Base-by-base conservation (phyloP, 2,329 filamentous ascomycete species). In the Verticillium isaacii region DNA sequence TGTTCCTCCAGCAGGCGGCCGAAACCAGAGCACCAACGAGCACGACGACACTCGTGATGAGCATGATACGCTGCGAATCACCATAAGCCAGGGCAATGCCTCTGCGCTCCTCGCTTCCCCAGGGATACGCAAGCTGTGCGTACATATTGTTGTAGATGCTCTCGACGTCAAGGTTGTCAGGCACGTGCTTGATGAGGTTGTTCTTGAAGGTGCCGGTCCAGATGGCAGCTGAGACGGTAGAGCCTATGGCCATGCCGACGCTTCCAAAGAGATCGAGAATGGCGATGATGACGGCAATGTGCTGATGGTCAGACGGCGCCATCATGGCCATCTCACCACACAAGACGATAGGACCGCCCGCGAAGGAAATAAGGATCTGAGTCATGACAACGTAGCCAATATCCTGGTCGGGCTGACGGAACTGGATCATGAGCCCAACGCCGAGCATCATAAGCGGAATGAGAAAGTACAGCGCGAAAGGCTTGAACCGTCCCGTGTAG, bases 11-110 rank as follows among this genome's bases (percentile, higher is more conserved):
- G n/a, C 82, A 64, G 5, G 71, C 69, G 23, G 80, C 74, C 58
- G 71, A 77, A 1, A 71, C 65, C 58, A 82, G 71, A 1, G 73
- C 73, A 2, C 80, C 68, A 5, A 68, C 73, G 71, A 80, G 75
- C 11, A 80, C 72, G 32, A 70, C 78, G 34, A 75, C 71, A 50
- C 81, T 82, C 0, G 79, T 78, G 54, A 84, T 79, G 58, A 84
- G 71, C 80, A 85, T 83, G 50, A 77, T 73, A 17, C 75, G 73
- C 72, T 85, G 83, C 0, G 82, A 77, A 57, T 83, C 79, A 1
- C 76, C 81, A 66, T 91, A 91, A 0, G 88, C 85, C 17, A 74
- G 72, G 58, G 86, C 82, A 63, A 91, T 89, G 0, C 81, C 86
- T 9, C 76, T 69, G 5, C 88, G 73, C 17, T 78, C 80, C 0